Base-by-base conservation (phyloP, 192 early-diverging fungal genomes). In the Coemansia sp. region DNA sequence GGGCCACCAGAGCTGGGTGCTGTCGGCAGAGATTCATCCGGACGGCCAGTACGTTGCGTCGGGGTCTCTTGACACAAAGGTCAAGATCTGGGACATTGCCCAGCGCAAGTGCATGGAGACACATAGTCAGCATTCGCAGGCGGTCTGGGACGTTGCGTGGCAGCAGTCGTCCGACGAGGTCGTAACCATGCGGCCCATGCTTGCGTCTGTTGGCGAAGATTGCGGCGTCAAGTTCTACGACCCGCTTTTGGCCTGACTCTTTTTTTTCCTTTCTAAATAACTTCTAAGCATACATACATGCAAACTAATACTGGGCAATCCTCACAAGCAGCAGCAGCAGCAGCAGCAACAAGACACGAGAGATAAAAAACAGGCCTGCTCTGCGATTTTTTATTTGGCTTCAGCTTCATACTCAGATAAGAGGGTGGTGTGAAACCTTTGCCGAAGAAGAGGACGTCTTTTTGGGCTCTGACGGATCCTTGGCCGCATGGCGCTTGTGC, bases 41-140 rank as follows among this genome's bases (percentile, higher is more conserved):
- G 62, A 36, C 32, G 72, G 68, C 18, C 48, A 53, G 53, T 74
- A 74, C 65, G 75, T 80, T 55, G 78, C 78, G 8, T 80, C 78
- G 9, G 78, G 68, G 0, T 80, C 78, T 5, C 42, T 71, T 9
- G 78, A 80, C 39, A 61, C 71, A 27, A 75, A 80, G 63, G 72
- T 80, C 27, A 80, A 80, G 65, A 71, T 80, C 66, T 80, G 78
- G 78, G 78, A 80, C 29, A 55, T 80, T 30, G 69, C 61, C 4
- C 72, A 80, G 56, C 64, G 72, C 19, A 58, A 68, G 14, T 71
- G 71, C 28, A 60, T 75, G 22, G 78, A 80, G 46, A 80, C 72
- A 1, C 72, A 74, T 45, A 62, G 55, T 48, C 68, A 70, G 58
- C 78, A 80, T 47, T 52, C 72, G 2, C 68, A 74, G 53, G 71